phyloP scores from a whole-genome alignment of 345 rosid genomes.

The Lepidium aucheri region DNA sequence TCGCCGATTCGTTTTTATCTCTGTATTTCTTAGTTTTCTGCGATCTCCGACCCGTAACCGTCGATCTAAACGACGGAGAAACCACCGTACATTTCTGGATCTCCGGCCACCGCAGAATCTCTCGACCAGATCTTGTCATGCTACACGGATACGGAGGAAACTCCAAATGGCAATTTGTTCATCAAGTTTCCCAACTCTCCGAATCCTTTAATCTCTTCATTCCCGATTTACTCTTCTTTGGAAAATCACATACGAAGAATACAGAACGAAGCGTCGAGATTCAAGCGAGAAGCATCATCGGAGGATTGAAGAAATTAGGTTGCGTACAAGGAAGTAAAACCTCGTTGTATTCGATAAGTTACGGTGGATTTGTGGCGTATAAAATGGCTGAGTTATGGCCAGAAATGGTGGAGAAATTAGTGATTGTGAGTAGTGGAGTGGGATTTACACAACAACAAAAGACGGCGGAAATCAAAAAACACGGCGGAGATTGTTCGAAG shows the following conservation, averaged over 20 bases:
- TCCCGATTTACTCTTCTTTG: slow-evolving; percentile 73
- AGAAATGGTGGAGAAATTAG: slow-evolving; percentile 49
- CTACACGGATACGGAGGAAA: slow-evolving; percentile 72
- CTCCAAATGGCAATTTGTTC: slow-evolving; percentile 61
- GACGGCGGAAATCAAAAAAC: slow-evolving; percentile 28
- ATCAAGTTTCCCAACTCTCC: slow-evolving; percentile 46
- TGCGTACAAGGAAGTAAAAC: slow-evolving; percentile 18
- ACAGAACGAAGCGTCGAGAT: slow-evolving; percentile 40
- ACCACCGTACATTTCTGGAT: slow-evolving; percentile 65
- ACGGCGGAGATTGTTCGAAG: slow-evolving; percentile 40
- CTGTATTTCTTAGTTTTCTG: slow-evolving; percentile 39
- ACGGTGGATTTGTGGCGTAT: slow-evolving; percentile 76
- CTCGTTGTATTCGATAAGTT: slow-evolving; percentile 53
- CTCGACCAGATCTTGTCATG: slow-evolving; percentile 41
- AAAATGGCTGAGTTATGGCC: slow-evolving; percentile 55
- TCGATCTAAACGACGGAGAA: slow-evolving; percentile 47
- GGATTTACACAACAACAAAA: slow-evolving; percentile 40
- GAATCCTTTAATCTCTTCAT: slow-evolving; percentile 43
- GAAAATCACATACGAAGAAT: slow-evolving; percentile 33
- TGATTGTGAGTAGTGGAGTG: slow-evolving; percentile 60
- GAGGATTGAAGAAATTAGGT: slow-evolving; percentile 51
- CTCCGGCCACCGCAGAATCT: slow-evolving; percentile 36
- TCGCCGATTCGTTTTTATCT: slow-evolving; percentile 34
- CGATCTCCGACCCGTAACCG: slow-evolving; percentile 43
- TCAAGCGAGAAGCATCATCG: slow-evolving; percentile 49